phyloP scores from a whole-genome alignment of 2,329 filamentous ascomycete species.

The Pyrenophora tritici-repentis region DNA sequence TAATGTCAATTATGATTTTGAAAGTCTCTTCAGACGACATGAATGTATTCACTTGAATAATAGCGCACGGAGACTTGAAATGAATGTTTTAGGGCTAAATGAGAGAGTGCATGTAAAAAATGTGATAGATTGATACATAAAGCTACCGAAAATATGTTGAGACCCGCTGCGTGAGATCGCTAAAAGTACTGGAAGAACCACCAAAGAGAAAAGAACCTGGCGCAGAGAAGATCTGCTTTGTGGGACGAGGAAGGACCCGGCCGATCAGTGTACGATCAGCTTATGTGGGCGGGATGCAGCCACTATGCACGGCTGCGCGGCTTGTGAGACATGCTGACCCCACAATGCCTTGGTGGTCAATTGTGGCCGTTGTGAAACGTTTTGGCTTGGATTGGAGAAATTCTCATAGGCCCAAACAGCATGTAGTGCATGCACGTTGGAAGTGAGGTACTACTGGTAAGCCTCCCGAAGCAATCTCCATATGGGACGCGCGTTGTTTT shows the following conservation, averaged over 20 bases:
- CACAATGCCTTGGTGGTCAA: slow-evolving; percentile 3
- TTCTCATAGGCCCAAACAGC: neutral
- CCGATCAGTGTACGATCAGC: slow-evolving; percentile 3
- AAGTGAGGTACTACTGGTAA: neutral
- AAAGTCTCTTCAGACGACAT: no score
- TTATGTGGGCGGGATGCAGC: neutral
- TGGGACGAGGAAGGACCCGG: no score
- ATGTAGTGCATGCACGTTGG: neutral
- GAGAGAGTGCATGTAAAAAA: neutral
- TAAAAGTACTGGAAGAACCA: slow-evolving; percentile 1
- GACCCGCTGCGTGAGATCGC: slow-evolving; percentile 1
- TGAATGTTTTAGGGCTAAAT: neutral
- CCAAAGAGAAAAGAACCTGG: neutral
- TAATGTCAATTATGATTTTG: no score
- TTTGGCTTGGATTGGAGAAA: slow-evolving; percentile 1
- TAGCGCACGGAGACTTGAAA: no score
- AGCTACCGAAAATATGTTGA: neutral
- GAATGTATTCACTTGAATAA: no score
- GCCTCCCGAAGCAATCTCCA: neutral
- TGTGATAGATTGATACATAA: neutral
- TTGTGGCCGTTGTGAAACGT: slow-evolving; percentile 8
- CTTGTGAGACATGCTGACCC: slow-evolving; percentile 8
- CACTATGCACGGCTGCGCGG: slow-evolving; percentile 1
- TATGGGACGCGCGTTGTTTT: slow-evolving; percentile 2
- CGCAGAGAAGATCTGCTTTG: neutral